Percentiles rank a stretch among this genome's conserved stretches.
Evolutionary conservation across 2,329 filamentous ascomycete species (phyloP).

Genomic region (Aphanoascus verrucosus): DNA sequence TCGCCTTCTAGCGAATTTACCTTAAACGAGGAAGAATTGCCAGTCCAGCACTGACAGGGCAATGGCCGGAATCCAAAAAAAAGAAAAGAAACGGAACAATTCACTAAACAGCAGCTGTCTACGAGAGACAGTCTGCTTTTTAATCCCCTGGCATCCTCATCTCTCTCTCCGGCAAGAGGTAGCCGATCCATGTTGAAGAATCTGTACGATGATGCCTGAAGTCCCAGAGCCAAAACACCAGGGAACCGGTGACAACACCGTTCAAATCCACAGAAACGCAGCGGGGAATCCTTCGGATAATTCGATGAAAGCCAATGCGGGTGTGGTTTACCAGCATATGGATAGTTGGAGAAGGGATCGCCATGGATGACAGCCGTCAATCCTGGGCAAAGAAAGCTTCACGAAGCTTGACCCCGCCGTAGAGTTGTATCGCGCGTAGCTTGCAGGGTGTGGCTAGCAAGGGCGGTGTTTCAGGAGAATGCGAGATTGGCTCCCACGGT

Average conservation of each 20-base stretch:
- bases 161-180: neutral
- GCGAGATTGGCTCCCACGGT: neutral
- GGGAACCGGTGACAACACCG: neutral
- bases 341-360: neutral
- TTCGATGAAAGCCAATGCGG: neutral
- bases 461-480: neutral
- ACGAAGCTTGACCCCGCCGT: conserved; percentile 8
- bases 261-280: neutral
- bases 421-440: neutral
- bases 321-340: neutral
- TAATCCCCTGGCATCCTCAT: neutral
- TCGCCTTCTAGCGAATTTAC: neutral
- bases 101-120: neutral
- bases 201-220: neutral
- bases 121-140: neutral
- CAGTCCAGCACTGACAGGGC: neutral
- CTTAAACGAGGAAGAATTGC: neutral
- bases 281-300: too few species aligned
- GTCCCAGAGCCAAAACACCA: neutral
- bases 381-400: conserved; percentile 2
- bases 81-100: neutral
- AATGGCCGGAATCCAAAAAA: neutral
- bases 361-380: neutral
- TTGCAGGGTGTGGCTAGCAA: neutral
- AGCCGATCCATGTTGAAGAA: neutral